Evolutionary conservation across 371 early-diverging fungal species (phyloP), one percentile per base, ranked within the genome.

Genomic region (Spraguea lophii): DNA sequence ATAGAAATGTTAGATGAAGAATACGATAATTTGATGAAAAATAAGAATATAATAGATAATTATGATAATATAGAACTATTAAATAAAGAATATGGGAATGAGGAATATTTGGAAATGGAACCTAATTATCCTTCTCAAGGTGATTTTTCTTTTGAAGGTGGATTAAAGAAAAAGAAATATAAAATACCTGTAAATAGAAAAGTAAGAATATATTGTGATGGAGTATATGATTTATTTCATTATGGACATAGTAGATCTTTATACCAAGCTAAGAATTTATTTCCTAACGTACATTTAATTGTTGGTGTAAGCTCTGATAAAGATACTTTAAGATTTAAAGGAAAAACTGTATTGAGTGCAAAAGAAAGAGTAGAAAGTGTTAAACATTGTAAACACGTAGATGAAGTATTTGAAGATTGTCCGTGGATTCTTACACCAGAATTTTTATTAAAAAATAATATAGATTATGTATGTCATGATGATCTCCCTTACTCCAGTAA

Each of bases 391-490:
- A 78, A 78, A 70, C 88, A 88, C 85, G 88, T 87, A 1, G 88
- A 88, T 67, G 80, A 88, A 65, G 84, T 90, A 40, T 68, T 90
- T 39, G 74, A 73, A 37, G 73, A 80, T 58, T 84, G 84, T 13
- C 88, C 88, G 7, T 90, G 91, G 91, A 63, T 79, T 24, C 75
- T 88, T 36, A 77, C 76, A 32, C 79, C 81, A 52, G 88, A 78
- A 37, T 92, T 88, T 56, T 56, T 92, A 6, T 80, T 83, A 59
- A 47, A 76, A 59, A 82, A 92, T 57, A 55, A 76, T 61, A 88
- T 92, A 39, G 90, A 90, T 64, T 88, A 80, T 68, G 89, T 92
- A n/a, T 87, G 88, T 15, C 93, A 92, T 65, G 93, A 92, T 69
- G 89, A 84, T 52, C 78, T 84, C 10, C 88, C 88, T 1, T 92